Evolutionary conservation across 768 basidiomycete species (phyloP).

Genomic region (Hortiboletus flavorubellus): DNA sequence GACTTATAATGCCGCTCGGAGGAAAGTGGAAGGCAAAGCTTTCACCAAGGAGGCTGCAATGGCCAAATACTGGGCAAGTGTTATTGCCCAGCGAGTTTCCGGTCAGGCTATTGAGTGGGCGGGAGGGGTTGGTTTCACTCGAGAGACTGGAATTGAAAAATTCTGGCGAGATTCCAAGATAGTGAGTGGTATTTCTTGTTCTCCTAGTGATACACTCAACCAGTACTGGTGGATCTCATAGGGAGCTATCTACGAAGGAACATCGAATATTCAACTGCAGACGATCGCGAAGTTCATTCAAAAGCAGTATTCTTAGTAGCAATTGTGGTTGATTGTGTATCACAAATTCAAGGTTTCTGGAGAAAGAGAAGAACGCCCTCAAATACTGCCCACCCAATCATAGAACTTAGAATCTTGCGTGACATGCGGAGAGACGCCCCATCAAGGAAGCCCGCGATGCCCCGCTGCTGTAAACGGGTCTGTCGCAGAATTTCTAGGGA

Average conservation of each 20-base stretch:
- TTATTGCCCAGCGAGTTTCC: conserved; percentile 84
- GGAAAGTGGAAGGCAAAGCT: conserved; percentile 83
- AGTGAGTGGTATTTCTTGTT: conserved; percentile 42
- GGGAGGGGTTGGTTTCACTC: conserved; percentile 88
- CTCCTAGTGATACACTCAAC: background rate
- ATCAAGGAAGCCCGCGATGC: conserved; percentile 78
- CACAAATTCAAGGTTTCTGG: conserved; percentile 27
- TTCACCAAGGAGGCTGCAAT: conserved; percentile 97
- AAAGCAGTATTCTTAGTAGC: conserved; percentile 67
- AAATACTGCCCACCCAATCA: conserved; percentile 90
- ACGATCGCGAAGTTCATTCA: conserved; percentile 93
- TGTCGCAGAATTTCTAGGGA: background rate
- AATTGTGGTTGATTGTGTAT: background rate
- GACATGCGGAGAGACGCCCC: conserved; percentile 79
- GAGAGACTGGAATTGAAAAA: conserved; percentile 96
- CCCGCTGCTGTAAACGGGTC: conserved; percentile 62
- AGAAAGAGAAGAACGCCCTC: conserved; percentile 71
- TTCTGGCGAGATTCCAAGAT: conserved; percentile 97
- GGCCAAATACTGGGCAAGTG: conserved; percentile 92
- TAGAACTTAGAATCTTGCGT: conserved; percentile 85
- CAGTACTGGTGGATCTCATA: conserved; percentile 27
- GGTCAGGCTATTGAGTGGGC: conserved; percentile 96
- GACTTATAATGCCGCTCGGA: conserved; percentile 94
- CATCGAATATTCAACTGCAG: conserved; percentile 96
- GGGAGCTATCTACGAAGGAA: conserved; percentile 93